Percentiles rank a stretch among this genome's conserved stretches.
phyloP scores from a whole-genome alignment of 164 flowering plant species.

The Sextonia rubra region DNA sequence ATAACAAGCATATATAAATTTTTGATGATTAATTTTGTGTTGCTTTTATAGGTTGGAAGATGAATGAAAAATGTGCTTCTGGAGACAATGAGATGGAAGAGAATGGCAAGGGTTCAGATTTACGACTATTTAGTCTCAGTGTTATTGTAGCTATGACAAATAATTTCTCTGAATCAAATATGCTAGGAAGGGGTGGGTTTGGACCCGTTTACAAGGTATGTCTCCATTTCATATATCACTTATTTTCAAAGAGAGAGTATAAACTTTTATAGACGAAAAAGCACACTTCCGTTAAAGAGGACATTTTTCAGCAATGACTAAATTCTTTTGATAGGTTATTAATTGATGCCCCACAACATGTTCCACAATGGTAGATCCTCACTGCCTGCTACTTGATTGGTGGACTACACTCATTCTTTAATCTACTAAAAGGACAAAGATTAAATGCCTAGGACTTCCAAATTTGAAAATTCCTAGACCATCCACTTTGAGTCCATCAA shows the following conservation, averaged over 20 bases:
- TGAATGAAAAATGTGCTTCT: neutral
- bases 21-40: too few species aligned
- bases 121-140: neutral
- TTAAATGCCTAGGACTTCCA: too few species aligned
- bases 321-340: neutral
- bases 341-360: neutral
- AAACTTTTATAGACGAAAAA: neutral
- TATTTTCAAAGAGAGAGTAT: neutral
- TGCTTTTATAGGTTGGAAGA: too few species aligned
- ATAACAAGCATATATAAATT: too few species aligned
- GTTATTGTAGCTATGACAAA: neutral
- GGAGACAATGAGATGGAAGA: neutral
- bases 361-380: neutral
- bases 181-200: neutral
- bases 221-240: neutral
- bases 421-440: too few species aligned
- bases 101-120: neutral
- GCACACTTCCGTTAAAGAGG: too few species aligned
- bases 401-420: neutral
- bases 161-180: neutral
- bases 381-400: neutral
- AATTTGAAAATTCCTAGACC: neutral
- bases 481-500: neutral
- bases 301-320: too few species aligned
- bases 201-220: constrained; percentile 9